Evolutionary conservation across 495 filamentous ascomycete genomes (phyloP).

Genomic region (Bombardia bombarda): DNA sequence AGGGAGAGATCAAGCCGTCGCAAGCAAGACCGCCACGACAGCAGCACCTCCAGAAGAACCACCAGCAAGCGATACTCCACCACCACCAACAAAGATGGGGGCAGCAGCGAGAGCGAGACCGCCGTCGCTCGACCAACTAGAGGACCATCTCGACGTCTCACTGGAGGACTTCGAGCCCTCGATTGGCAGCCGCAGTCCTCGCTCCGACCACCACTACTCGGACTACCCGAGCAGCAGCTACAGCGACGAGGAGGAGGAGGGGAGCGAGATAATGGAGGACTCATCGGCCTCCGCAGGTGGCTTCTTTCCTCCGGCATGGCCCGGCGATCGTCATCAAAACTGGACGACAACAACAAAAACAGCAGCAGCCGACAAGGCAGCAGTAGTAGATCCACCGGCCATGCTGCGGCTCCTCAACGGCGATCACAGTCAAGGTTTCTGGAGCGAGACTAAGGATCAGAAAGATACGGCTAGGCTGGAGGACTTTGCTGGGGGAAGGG

Average conservation of each 20-base stretch:
- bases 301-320: slow-evolving; percentile 50
- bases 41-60: too few species aligned
- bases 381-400: too few species aligned
- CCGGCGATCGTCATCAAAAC: too few species aligned
- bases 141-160: slow-evolving; percentile 67
- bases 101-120: slow-evolving; percentile 38
- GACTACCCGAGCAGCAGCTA: slow-evolving; percentile 65
- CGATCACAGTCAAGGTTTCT: slow-evolving; percentile 48
- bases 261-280: slow-evolving; percentile 34
- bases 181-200: slow-evolving; percentile 13
- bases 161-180: slow-evolving; percentile 66
- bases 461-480: too few species aligned
- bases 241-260: slow-evolving; percentile 36
- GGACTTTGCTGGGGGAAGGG: too few species aligned
- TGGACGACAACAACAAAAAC: too few species aligned
- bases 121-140: slow-evolving; percentile 45
- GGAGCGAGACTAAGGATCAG: slow-evolving; percentile 37
- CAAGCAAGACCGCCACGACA: too few species aligned
- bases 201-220: slow-evolving; percentile 40
- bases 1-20: too few species aligned
- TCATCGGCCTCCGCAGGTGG: slow-evolving; percentile 36
- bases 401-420: slow-evolving; percentile 43
- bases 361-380: too few species aligned
- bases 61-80: slow-evolving; percentile 13
- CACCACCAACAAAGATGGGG: slow-evolving; percentile 9